Base-by-base conservation (phyloP, 768 basidiomycete genomes). In the Cyathus striatus region DNA sequence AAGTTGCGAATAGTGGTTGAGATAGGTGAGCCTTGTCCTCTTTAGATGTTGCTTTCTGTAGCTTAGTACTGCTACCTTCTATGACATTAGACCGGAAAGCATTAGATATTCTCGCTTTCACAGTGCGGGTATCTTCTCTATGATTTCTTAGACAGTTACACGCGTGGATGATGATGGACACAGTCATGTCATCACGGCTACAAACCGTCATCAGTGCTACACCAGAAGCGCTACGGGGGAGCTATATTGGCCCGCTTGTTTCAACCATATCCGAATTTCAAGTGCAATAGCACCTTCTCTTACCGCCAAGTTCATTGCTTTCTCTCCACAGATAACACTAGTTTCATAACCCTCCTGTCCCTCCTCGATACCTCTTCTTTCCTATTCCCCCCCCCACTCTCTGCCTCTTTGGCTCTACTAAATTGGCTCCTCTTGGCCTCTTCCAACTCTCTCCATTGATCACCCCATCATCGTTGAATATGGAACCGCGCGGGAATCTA, bases 41-140 rank as follows among this genome's bases (percentile, higher is more conserved):
- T 30, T n/a, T n/a, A n/a, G n/a, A n/a, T n/a, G n/a, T n/a, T n/a
- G n/a, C n/a, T n/a, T n/a, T n/a, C n/a, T n/a, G n/a, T n/a, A n/a
- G n/a, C 24, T 12, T 40, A 20, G 24, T 24, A 40, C 7, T 18
- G 3, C 21, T n/a, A n/a, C n/a, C n/a, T 9, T 3, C 21, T 22
- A 12, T 14, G 3, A 7, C 14, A 2, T 23, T 18, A 94, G 92
- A 70, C 49, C 92, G 90, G 90, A 66, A 64, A 1, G 88, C 90
- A 13, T 50, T 94, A 1, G 92, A n/a, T n/a, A 95, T 92, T 0
- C 56, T 95, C 4, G 65, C 91, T 23, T 76, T 95, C 25, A 75
- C 78, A 23, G 90, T 90, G 2, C 93, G 93, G 3, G 86, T 93
- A 0, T 89, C 89, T 1, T 83, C 90, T 9, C 68, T 92, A 2